Base-by-base conservation (phyloP, 305 asterid species). In the Fraxinus latifolia region DNA sequence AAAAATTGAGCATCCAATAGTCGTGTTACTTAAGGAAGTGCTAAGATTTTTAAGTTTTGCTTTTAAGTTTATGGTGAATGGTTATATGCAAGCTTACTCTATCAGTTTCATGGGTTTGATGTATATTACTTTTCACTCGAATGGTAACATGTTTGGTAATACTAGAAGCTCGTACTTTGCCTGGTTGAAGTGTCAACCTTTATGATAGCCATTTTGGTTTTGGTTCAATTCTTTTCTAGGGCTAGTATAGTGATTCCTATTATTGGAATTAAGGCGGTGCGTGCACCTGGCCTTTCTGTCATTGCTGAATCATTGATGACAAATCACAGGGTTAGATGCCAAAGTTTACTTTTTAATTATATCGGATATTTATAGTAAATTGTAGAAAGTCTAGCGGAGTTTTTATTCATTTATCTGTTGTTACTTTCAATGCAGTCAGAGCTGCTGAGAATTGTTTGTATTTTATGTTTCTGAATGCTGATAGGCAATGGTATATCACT, bases 401-500 rank as follows among this genome's bases (percentile, higher is more conserved):
- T 19, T 55, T 58, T 17, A 58, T 6, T 58, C 68, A 19, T 53
- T 5, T n/a, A 50, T 55, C 25, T 55, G 67, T 55, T 53, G 25
- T 17, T 55, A 55, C 25, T 17, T 60, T 23, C 71, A 60, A 9
- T 21, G 72, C 33, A 23, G 33, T 60, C 72, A 72, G 31, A 76
- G 79, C 80, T 58, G 76, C 11, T 5, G 55, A 27, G 42, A 39
- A 17, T 15, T 34, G 58, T 32, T 21, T 42, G 39, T 77, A 14
- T 5, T 47, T 72, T 76, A 53, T 42, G 23, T 44, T 74, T 77
- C 27, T 21, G 77, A 76, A 75, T 74, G 77, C 27, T 39, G 77
- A 68, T 80, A 36, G 74, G 23, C 74, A 34, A 34, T 72, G 31
- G 62, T 77, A 74, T 73, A 55, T 15, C 58, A 39, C 68, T 84